Evolutionary conservation across 2,329 filamentous ascomycete species (phyloP), one percentile per base, ranked within the genome.

Genomic region (Colletotrichum sp.): DNA sequence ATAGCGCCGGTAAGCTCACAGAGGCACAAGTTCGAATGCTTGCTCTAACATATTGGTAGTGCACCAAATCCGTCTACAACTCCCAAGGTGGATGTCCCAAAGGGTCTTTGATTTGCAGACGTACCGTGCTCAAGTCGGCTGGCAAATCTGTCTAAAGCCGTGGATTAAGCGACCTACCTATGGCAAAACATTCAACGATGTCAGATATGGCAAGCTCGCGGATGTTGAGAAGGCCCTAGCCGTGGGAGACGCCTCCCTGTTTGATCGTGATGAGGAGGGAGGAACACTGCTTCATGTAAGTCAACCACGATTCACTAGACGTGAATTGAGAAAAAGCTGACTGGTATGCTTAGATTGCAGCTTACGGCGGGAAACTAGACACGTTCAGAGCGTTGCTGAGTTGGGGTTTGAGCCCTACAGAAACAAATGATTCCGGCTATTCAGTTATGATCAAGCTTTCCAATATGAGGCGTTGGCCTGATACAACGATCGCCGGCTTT

Each of bases 61-160:
- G 28, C 36, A 34, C 5, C 61, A 57, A 32, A 24, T 58, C 9
- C 65, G 70, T 1, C 15, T 74, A 6, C 66, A 70, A 26, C 61
- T 69, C 13, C 74, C 74, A 1, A 26, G 30, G 6, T 76, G 74
- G 65, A 15, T 76, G 2, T 61, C 71, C 6, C 8, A 60, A 8
- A 69, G 9, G 3, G 26, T 66, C 8, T 71, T 71, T 52, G 71
- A 76, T 6, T 16, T 76, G 3, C 66, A 74, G 21, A 24, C 52
- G 0, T 18, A 61, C 5, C 58, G 36, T 15, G 60, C 61, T 1
- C 9, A 15, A 5, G n/a, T 52, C 1, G 74, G 74, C 0, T 76
- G 71, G 65, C 58, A 74, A 8, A 6, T 38, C 4, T 67, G 13
- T 16, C 61, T 76, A 3, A 30, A 36, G 57, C 24, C 38, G 3